These are phyloP conservation scores for Apiospora aurea DNA, from an alignment of 2,329 filamentous ascomycete species.

Conservation along the genomic window DNA sequence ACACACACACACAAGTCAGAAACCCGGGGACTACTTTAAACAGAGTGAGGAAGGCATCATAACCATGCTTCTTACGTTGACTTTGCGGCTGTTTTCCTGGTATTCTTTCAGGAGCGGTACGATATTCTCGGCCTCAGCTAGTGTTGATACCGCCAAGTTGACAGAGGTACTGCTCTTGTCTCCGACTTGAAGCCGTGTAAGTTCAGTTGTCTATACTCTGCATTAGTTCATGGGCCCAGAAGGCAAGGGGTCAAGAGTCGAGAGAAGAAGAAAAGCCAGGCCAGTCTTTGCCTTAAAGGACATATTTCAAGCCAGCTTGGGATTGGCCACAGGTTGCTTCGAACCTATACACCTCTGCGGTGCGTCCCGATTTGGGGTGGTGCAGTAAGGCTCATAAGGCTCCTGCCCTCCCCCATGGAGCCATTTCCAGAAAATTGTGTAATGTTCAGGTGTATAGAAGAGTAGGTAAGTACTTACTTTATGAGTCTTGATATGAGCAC, in stretches of 20 bases:
- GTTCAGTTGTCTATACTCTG: constrained; percentile 64
- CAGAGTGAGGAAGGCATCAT: neutral
- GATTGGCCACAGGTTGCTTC: neutral
- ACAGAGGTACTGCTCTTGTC: constrained; percentile 52
- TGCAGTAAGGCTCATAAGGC: neutral
- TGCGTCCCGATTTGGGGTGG: neutral
- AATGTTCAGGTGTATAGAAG: neutral
- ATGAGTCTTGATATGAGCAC: constrained; percentile 84
- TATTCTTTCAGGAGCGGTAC: constrained; percentile 66
- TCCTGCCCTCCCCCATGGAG: neutral
- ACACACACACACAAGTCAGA: neutral
- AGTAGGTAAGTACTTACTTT: constrained; percentile 59
- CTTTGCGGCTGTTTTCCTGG: constrained; percentile 56
- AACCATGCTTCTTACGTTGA: constrained; percentile 57
- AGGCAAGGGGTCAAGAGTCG: neutral
- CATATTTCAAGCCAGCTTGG: neutral
- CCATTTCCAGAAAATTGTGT: neutral
- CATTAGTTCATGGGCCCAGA: constrained; percentile 23
- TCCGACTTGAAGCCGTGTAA: constrained; percentile 75
- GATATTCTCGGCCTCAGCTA: constrained; percentile 76
- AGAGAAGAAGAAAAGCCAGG: neutral
- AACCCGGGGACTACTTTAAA: neutral
- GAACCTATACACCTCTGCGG: neutral
- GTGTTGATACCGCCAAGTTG: constrained; percentile 75
- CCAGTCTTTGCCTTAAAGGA: neutral